Evolutionary conservation across 2,329 filamentous ascomycete species (phyloP), one percentile per base, ranked within the genome.

Genomic region (Sporothrix phasma): DNA sequence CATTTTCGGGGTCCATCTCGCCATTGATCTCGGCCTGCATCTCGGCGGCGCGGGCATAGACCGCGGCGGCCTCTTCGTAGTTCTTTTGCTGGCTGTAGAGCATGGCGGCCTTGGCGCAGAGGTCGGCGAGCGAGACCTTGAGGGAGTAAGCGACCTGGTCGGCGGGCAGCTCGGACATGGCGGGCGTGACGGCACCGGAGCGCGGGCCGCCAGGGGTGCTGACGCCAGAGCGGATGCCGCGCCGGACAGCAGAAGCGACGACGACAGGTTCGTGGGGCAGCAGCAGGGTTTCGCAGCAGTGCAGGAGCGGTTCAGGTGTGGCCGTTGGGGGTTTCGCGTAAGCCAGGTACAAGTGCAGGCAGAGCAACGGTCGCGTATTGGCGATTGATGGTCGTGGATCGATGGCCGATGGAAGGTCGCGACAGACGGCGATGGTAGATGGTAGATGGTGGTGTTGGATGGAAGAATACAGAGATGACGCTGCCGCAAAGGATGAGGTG

Each of bases 1-100:
- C 93, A 71, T 99, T 99, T 65, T 91, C 87, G 3, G 90, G 86
- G 17, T 86, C 86, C 82, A 95, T 89, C 76, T 97, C 94, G 74
- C 93, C 94, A 74, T 97, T 94, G 74, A 97, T 80, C 74, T 90
- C 85, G 65, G 90, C 90, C 77, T 99, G 94, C 66, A 97, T 83
- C 74, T 95, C 90, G 64, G 90, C 90, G 37, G 94, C 94, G 72
- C 88, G 85, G 49, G 92, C 92, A 78, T 92, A 97, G 67, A 92
- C 80, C 72, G 97, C 93, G 64, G 91, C 85, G 10, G 94, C 92
- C 58, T 88, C 87, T 62, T 88, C 84, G 75, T 92, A 96, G 64
- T 68, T 67, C 74, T 95, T 89, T 78, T 93, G 96, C 73, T 92
- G 87, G 24, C 88, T 87, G 77, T 96, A 97, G 70, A 96, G 86